A percentile compares a stretch with the other conserved stretches of the same genome.
Evolutionary conservation across 805 yeast genomes (phyloP).

Genomic region (Cyberlindnera euphorbiiphila): DNA sequence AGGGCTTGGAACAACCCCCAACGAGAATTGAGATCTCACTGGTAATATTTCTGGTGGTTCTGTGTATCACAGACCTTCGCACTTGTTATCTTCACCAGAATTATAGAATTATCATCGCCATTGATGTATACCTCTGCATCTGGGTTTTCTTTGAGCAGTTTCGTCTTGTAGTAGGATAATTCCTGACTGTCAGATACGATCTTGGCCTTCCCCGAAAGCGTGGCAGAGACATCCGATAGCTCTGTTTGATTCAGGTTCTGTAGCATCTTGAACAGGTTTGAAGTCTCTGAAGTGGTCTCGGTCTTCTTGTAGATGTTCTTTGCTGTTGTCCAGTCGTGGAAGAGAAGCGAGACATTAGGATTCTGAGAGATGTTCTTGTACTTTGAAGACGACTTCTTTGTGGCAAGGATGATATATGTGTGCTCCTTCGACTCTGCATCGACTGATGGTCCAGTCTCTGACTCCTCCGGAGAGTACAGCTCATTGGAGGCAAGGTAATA

Average conservation of each 20-base stretch:
- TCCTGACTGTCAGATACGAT: slow-evolving; percentile 48
- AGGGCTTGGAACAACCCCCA: too few species aligned
- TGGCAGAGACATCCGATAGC: slow-evolving; percentile 75
- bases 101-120: slow-evolving; percentile 59
- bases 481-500: slow-evolving; percentile 51
- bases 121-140: slow-evolving; percentile 67
- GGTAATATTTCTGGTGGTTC: slow-evolving; percentile 43
- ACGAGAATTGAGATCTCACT: too few species aligned
- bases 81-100: slow-evolving; percentile 58
- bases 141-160: slow-evolving; percentile 59
- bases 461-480: slow-evolving; percentile 23
- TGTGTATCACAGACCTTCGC: slow-evolving; percentile 80
- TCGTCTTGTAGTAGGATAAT: slow-evolving; percentile 55
- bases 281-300: slow-evolving; percentile 30
- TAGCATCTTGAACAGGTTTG: slow-evolving; percentile 55
- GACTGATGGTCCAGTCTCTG: slow-evolving; percentile 22
- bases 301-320: slow-evolving; percentile 34
- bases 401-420: slow-evolving; percentile 64
- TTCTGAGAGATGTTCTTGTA: slow-evolving; percentile 64
- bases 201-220: slow-evolving; percentile 68
- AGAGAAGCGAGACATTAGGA: slow-evolving; percentile 74
- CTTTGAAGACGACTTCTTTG: slow-evolving; percentile 70
- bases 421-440: slow-evolving; percentile 32
- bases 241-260: slow-evolving; percentile 78
- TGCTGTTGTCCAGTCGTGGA: slow-evolving; percentile 88